Evolutionary conservation across 495 filamentous ascomycete species (phyloP).

Genomic region (Pyronema domesticum): DNA sequence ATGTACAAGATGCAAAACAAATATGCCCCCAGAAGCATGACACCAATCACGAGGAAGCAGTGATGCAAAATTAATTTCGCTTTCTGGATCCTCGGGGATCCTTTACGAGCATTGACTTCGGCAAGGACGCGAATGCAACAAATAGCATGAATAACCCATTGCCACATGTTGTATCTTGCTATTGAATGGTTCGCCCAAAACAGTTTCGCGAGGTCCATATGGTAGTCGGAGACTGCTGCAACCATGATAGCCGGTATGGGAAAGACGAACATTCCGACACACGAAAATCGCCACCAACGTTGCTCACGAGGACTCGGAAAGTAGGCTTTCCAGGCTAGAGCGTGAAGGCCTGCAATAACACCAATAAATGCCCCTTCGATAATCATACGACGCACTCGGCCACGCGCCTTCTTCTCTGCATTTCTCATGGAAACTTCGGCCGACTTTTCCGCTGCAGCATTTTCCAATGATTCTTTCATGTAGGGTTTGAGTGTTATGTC

Average conservation of each 20-base stretch:
- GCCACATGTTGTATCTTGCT: too few species aligned
- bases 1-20: neutral
- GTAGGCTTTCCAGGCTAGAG: constrained; percentile 3
- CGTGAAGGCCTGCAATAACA: constrained; percentile 3
- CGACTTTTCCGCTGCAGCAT: too few species aligned
- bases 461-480: too few species aligned
- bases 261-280: constrained; percentile 6
- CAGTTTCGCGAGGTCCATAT: neutral
- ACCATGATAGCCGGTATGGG: neutral
- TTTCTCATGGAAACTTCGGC: too few species aligned
- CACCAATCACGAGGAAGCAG: neutral
- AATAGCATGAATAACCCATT: too few species aligned
- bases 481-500: too few species aligned
- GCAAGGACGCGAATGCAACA: too few species aligned
- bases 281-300: constrained; percentile 2
- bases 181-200: neutral
- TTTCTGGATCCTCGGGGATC: too few species aligned
- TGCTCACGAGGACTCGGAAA: constrained; percentile 1
- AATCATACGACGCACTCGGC: too few species aligned
- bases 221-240: neutral
- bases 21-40: neutral
- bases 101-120: too few species aligned
- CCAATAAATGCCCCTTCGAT: neutral
- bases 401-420: too few species aligned
- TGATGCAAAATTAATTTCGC: too few species aligned